phyloP scores from a whole-genome alignment of 2,329 filamentous ascomycete species.

The Aspergillus fumigatiaffinis region DNA sequence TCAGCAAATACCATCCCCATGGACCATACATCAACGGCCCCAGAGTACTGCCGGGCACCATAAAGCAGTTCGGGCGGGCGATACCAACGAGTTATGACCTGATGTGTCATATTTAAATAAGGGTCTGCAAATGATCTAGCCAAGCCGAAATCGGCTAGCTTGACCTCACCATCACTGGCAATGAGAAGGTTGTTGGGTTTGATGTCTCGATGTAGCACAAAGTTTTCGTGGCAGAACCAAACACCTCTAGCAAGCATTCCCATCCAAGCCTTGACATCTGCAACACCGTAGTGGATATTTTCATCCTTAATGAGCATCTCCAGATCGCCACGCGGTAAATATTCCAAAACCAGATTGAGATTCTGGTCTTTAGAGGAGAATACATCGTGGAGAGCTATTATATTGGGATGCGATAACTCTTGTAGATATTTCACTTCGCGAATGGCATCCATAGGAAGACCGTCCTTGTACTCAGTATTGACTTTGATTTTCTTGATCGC shows the following conservation, averaged over 20 bases:
- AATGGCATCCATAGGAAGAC: constrained; percentile 89
- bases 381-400: constrained; percentile 86
- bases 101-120: constrained; percentile 80
- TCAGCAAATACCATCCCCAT: constrained; percentile 92
- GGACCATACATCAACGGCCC: constrained; percentile 90
- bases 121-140: constrained; percentile 87
- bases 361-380: constrained; percentile 97
- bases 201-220: constrained; percentile 92
- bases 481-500: constrained; percentile 60
- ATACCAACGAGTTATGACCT: constrained; percentile 97
- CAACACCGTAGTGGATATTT: constrained; percentile 74
- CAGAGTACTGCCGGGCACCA: constrained; percentile 82
- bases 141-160: constrained; percentile 96
- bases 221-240: constrained; percentile 96
- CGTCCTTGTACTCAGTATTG: constrained; percentile 68
- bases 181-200: constrained; percentile 98
- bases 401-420: constrained; percentile 90
- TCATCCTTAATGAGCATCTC: constrained; percentile 91
- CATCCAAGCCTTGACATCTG: constrained; percentile 98
- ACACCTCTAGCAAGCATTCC: constrained; percentile 90
- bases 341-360: constrained; percentile 92
- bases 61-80: constrained; percentile 90
- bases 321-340: constrained; percentile 86
- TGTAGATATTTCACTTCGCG: constrained; percentile 94
- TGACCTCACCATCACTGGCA: constrained; percentile 86